Percentiles rank a stretch among this genome's conserved stretches.
Evolutionary conservation across 148 eudicot species (phyloP).

Genomic region (Cornus controversa): DNA sequence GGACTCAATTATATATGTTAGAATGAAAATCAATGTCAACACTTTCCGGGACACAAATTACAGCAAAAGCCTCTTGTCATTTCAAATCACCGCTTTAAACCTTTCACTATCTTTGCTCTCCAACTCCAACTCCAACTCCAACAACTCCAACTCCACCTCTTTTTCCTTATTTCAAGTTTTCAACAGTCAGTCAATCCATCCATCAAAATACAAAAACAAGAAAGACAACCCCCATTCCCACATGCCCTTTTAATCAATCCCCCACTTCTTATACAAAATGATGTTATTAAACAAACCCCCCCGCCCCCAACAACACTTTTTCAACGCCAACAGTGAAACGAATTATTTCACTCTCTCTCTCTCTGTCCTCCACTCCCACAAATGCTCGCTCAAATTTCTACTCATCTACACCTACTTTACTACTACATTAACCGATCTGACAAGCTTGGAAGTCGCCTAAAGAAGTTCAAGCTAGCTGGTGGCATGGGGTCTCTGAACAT

Average conservation of each 20-base stretch:
- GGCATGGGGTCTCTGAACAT: constrained; percentile 99
- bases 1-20: constrained; percentile 7
- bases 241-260: constrained; percentile 7
- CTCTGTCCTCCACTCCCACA: constrained; percentile 20
- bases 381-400: constrained; percentile 21
- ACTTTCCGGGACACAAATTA: constrained; percentile 31
- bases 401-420: background rate
- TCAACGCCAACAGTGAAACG: constrained; percentile 14
- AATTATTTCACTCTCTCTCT: background rate
- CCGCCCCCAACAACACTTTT: no score
- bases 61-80: constrained; percentile 8
- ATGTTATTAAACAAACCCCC: background rate
- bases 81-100: constrained; percentile 20
- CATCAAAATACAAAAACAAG: no score
- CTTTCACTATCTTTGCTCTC: background rate
- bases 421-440: constrained; percentile 78
- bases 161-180: no score
- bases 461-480: constrained; percentile 83
- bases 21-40: constrained; percentile 26
- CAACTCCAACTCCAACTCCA: no score
- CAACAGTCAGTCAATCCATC: no score
- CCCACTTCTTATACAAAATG: constrained; percentile 31
- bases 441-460: constrained; percentile 86
- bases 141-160: no score
- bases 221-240: constrained; percentile 17